phyloP scores from a whole-genome alignment of 495 filamentous ascomycete genomes.

The Aspergillus bertholletiae region DNA sequence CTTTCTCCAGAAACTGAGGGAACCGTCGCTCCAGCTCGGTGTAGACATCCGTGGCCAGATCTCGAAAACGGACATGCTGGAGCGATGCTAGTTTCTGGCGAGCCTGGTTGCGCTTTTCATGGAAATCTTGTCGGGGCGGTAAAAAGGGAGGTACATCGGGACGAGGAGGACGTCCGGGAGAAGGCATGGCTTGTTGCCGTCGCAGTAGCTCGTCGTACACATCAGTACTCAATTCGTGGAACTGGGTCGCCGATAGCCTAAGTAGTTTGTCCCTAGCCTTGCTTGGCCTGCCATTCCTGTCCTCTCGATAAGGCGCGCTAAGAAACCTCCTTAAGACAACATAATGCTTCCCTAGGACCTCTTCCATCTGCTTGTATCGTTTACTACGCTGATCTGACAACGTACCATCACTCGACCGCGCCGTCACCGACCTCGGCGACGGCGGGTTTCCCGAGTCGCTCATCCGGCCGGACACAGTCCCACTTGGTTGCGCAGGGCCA shows the following conservation, averaged over 20 bases:
- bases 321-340: slow-evolving; percentile 74
- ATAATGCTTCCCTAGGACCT: slow-evolving; percentile 77
- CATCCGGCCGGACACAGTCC: slow-evolving; percentile 22
- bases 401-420: slow-evolving; percentile 71
- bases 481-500: slow-evolving; percentile 38
- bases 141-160: slow-evolving; percentile 64
- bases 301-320: slow-evolving; percentile 62
- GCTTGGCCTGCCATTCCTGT: slow-evolving; percentile 73
- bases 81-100: slow-evolving; percentile 89
- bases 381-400: slow-evolving; percentile 54
- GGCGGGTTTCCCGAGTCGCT: slow-evolving; percentile 64
- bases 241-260: slow-evolving; percentile 83
- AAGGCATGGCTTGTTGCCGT: slow-evolving; percentile 64
- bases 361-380: slow-evolving; percentile 58
- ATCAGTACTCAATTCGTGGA: slow-evolving; percentile 94
- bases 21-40: slow-evolving; percentile 89
- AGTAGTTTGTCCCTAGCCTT: slow-evolving; percentile 91
- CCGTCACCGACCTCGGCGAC: slow-evolving; percentile 78
- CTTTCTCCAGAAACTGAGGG: slow-evolving; percentile 68
- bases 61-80: slow-evolving; percentile 76
- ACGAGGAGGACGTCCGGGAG: slow-evolving; percentile 51
- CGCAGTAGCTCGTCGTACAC: slow-evolving; percentile 94
- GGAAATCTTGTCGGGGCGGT: slow-evolving; percentile 79
- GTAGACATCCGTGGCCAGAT: slow-evolving; percentile 93
- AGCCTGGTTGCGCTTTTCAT: slow-evolving; percentile 95